Evolutionary conservation across 306 rosid species (phyloP), one percentile per base, ranked within the genome.

Genomic region (Castanea crenata): DNA sequence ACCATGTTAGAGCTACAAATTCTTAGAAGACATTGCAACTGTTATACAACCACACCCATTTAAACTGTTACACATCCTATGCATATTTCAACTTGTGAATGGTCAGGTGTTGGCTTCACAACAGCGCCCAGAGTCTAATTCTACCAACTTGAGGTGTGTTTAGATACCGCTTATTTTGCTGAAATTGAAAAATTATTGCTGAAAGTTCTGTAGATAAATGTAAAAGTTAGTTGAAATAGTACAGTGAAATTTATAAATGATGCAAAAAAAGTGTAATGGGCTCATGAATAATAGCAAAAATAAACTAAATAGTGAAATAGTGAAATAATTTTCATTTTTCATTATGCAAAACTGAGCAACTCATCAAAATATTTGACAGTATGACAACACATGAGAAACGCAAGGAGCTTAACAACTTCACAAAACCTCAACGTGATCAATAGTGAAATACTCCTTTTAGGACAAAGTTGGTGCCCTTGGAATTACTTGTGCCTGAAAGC

Each of bases 401-500:
- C 3, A 21, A 1, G 27, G 51, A 31, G 11, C 21, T 31, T 29
- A 3, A 64, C 21, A 64, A 64, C 0, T 16, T 35, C 31, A 29
- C 21, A 29, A 64, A 16, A 71, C n/a, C 4, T 73, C 27, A 27
- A 23, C 0, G 21, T 31, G 32, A 29, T 59, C 58, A 29, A 76
- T 44, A 3, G 51, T 69, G 21, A 38, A 21, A 71, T 23, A 64
- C 10, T 63, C 38, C 38, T 56, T 75, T 9, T 67, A n/a, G 12
- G 38, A 41, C 52, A 58, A 52, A 59, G 32, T 67, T 68, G 55
- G 75, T 12, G 72, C 69, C 69, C 64, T 13, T 11, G 8, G 15
- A 76, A 76, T 75, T 70, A 88, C 56, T 70, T 86, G 81, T 38
- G 89, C 91, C 79, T 85, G 87, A 91, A 91, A 55, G 77, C 89